phyloP scores from a whole-genome alignment of 768 basidiomycete species.

The Tylopilus subfusipes region DNA sequence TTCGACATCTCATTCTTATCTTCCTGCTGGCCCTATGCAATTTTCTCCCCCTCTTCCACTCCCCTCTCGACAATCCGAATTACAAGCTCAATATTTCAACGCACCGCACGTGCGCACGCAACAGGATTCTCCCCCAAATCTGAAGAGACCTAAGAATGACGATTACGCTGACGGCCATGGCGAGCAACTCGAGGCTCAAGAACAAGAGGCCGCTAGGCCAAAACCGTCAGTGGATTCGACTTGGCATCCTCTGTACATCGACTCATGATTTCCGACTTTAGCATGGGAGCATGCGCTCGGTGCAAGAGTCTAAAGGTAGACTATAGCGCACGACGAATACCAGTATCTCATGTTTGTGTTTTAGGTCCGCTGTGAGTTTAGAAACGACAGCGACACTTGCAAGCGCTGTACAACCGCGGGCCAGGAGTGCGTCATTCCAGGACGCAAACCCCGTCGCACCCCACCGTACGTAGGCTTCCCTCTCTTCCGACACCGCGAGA shows the following conservation, averaged over 20 bases:
- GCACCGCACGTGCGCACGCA: not conserved
- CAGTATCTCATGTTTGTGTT: constrained; percentile 10
- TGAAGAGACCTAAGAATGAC: constrained; percentile 25
- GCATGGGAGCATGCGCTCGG: constrained; percentile 62
- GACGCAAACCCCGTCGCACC: constrained; percentile 73
- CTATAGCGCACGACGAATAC: not conserved
- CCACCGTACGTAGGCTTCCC: constrained; percentile 57
- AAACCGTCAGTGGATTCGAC: constrained; percentile 19
- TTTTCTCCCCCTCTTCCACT: constrained; percentile 28
- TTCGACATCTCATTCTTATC: constrained; percentile 13
- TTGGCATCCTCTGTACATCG: not conserved
- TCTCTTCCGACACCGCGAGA: not conserved
- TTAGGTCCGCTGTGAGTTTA: constrained; percentile 77
- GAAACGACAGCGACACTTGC: constrained; percentile 67
- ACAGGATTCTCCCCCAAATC: not conserved
- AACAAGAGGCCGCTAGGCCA: constrained; percentile 18
- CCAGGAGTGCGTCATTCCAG: constrained; percentile 77
- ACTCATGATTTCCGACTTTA: constrained; percentile 17
- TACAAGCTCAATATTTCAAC: constrained; percentile 27
- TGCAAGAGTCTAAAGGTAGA: constrained; percentile 58
- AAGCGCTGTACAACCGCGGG: constrained; percentile 69
- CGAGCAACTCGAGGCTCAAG: constrained; percentile 22
- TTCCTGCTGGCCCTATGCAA: constrained; percentile 29
- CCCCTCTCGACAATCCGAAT: constrained; percentile 28
- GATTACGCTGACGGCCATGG: constrained; percentile 14